A percentile compares a stretch with the other conserved stretches of the same genome.
These are phyloP conservation scores for Eucalyptus sp. DNA, from an alignment of 345 rosid species.

Conservation along the genomic window DNA sequence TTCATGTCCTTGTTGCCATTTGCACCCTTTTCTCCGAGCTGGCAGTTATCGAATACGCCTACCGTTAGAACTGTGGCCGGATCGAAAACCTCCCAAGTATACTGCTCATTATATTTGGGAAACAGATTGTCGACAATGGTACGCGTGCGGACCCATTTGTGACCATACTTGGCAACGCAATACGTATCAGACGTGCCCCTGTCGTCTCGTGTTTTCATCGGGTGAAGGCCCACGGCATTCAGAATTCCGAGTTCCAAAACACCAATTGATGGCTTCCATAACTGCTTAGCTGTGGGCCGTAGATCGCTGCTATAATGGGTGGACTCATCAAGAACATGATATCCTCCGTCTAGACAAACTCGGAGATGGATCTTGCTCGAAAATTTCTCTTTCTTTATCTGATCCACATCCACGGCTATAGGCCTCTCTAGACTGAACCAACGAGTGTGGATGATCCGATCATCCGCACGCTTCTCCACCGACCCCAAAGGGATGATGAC, in stretches of 20 bases:
- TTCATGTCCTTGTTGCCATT: slow-evolving; percentile 48
- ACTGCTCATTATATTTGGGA: slow-evolving; percentile 93
- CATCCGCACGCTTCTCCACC: slow-evolving; percentile 78
- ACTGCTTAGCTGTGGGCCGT: slow-evolving; percentile 84
- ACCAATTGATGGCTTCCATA: slow-evolving; percentile 88
- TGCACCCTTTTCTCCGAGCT: slow-evolving; percentile 52
- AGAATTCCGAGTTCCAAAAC: slow-evolving; percentile 83
- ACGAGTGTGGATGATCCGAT: slow-evolving; percentile 53
- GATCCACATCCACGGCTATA: slow-evolving; percentile 63
- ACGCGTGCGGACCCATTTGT: slow-evolving; percentile 90
- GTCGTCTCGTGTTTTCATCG: slow-evolving; percentile 89
- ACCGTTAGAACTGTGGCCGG: slow-evolving; percentile 86
- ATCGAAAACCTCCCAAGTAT: slow-evolving; percentile 96
- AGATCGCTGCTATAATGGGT: slow-evolving; percentile 97
- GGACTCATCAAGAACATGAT: slow-evolving; percentile 93
- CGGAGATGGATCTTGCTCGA: slow-evolving; percentile 82
- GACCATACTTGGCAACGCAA: slow-evolving; percentile 96
- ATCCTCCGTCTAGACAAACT: slow-evolving; percentile 94
- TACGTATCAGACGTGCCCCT: slow-evolving; percentile 86
- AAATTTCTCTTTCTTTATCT: slow-evolving; percentile 78
- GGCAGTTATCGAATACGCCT: slow-evolving; percentile 92
- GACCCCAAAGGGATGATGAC: slow-evolving; percentile 46
- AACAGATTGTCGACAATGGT: slow-evolving; percentile 73
- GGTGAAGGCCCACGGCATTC: slow-evolving; percentile 79
- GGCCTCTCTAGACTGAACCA: slow-evolving; percentile 91